These are phyloP conservation scores for Cladophialophora carrionii DNA, from an alignment of 2,329 filamentous ascomycete genomes.

Conservation along the genomic window DNA sequence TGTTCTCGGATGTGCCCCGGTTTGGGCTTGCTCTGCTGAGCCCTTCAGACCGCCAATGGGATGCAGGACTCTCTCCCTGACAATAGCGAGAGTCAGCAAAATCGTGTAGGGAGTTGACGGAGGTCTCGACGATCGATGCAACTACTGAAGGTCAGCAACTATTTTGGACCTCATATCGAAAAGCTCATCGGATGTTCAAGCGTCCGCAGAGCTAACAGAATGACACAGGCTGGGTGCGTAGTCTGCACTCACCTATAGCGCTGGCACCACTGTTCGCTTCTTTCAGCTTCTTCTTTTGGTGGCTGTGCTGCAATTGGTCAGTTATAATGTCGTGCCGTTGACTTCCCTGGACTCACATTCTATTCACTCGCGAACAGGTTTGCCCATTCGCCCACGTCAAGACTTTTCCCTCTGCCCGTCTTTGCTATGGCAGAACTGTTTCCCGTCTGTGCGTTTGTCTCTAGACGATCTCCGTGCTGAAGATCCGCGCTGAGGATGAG, in stretches of 20 bases:
- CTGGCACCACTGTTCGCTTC: background rate
- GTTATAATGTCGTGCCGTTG: slow-evolving; percentile 3
- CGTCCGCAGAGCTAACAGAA: background rate
- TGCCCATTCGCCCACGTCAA: background rate
- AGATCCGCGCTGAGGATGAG: background rate
- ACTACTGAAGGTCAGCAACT: slow-evolving; percentile 20
- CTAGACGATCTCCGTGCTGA: background rate
- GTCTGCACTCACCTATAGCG: background rate
- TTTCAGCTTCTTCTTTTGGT: background rate
- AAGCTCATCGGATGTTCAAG: background rate
- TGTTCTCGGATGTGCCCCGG: slow-evolving; percentile 18
- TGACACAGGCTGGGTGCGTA: background rate
- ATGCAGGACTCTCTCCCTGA: slow-evolving; percentile 18
- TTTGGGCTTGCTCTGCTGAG: slow-evolving; percentile 14
- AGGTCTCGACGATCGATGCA: slow-evolving; percentile 2
- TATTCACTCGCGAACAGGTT: background rate
- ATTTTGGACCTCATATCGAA: background rate
- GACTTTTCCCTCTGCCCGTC: background rate
- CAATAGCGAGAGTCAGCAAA: slow-evolving; percentile 22
- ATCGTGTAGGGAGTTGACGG: slow-evolving; percentile 10
- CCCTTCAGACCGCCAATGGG: slow-evolving; percentile 3
- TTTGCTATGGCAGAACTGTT: background rate
- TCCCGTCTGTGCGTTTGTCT: background rate
- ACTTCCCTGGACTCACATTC: slow-evolving; percentile 6
- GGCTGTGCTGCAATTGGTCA: slow-evolving; percentile 21